Evolutionary conservation across 139 green algal species (phyloP).

Genomic region (Chara braunii): DNA sequence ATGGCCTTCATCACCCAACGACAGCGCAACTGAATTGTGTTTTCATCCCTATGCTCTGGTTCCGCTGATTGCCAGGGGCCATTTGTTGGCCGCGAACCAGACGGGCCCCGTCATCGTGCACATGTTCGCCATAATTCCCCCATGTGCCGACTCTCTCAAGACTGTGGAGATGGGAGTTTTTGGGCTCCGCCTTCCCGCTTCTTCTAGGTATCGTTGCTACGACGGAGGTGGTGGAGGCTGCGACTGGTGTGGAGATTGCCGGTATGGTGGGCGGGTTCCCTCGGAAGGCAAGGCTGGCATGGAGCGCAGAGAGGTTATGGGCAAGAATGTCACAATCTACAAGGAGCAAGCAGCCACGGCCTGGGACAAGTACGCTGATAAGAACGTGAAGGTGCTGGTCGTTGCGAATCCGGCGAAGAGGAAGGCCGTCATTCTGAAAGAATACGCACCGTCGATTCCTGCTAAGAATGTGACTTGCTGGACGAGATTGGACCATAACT

Average conservation of each 20-base stretch:
- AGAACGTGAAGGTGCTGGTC: slow-evolving; percentile 74
- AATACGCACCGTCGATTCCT: slow-evolving; percentile 75
- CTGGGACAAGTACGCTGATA: slow-evolving; percentile 61
- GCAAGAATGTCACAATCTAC: slow-evolving; percentile 88
- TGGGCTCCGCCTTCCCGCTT: slow-evolving; percentile 82
- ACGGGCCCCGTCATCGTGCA: slow-evolving; percentile 87
- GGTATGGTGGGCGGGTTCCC: slow-evolving; percentile 87
- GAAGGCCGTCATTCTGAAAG: slow-evolving; percentile 78
- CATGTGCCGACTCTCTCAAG: slow-evolving; percentile 65
- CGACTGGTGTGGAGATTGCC: slow-evolving; percentile 77
- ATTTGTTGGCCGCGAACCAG: slow-evolving; percentile 73
- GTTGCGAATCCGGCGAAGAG: slow-evolving; percentile 94
- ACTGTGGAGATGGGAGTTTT: slow-evolving; percentile 89
- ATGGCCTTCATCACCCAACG: too few relatives aligned
- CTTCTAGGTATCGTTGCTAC: slow-evolving; percentile 68
- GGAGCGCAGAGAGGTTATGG: slow-evolving; percentile 92
- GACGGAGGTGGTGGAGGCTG: slow-evolving; percentile 68
- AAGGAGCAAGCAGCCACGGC: slow-evolving; percentile 67
- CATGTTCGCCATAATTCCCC: slow-evolving; percentile 88
- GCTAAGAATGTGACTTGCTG: slow-evolving; percentile 83
- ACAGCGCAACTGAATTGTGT: too few relatives aligned
- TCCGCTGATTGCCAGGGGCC: slow-evolving; percentile 68
- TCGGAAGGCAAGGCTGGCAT: slow-evolving; percentile 76
- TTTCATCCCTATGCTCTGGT: slow-evolving; percentile 86
- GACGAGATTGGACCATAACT: slow-evolving; percentile 93